Evolutionary conservation across 139 green algal genomes (phyloP).

Genomic region (Diplosphaera chodatii): DNA sequence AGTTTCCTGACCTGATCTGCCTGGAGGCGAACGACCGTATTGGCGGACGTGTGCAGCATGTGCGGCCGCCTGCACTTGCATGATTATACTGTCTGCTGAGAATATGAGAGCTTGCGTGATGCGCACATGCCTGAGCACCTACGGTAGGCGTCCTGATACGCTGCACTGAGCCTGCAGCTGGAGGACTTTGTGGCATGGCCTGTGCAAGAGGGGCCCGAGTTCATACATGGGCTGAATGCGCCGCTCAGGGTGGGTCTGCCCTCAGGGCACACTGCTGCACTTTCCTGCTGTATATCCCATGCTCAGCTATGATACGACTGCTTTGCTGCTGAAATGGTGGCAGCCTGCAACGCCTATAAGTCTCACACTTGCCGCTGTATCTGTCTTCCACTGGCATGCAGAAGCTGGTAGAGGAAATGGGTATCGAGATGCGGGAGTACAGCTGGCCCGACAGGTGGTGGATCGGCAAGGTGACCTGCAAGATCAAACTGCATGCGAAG

Average conservation of each 20-base stretch:
- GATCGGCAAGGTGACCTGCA: too few species aligned
- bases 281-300: too few species aligned
- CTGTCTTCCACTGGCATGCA: background rate
- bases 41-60: background rate
- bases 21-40: background rate
- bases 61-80: too few species aligned
- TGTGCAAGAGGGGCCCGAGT: background rate
- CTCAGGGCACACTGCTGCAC: background rate
- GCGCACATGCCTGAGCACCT: too few species aligned
- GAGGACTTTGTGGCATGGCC: background rate
- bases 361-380: too few species aligned
- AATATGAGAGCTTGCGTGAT: too few species aligned
- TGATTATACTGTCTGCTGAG: too few species aligned
- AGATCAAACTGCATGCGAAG: too few species aligned
- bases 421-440: background rate
- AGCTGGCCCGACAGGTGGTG: background rate
- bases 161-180: background rate
- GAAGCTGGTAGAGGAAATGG: background rate
- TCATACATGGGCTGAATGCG: background rate
- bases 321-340: too few species aligned
- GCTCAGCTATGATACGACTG: too few species aligned
- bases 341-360: too few species aligned
- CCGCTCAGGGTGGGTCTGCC: background rate
- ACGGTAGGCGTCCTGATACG: too few species aligned
- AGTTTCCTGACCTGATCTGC: background rate